A percentile compares a stretch with the other conserved stretches of the same genome.
Conservation (phyloP, 176 grass and related monocot species). For the Saccharum spontaneum region DNA sequence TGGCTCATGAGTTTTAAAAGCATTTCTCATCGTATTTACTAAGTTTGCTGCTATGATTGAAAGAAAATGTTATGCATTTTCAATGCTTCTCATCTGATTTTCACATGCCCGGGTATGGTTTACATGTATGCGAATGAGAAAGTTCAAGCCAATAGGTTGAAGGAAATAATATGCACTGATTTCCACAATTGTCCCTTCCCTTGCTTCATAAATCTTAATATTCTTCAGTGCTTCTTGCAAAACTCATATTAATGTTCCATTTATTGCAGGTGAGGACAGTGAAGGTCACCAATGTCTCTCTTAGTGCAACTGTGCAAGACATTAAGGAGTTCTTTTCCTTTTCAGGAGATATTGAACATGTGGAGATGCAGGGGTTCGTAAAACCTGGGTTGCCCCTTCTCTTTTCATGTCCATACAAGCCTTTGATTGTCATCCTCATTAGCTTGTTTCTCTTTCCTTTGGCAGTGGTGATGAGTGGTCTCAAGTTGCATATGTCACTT, state of each 20-base stretch:
- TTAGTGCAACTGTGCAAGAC: slow-evolving; percentile 77
- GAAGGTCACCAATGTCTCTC: slow-evolving; percentile 83
- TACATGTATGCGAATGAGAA: background rate
- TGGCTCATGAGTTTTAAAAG: background rate
- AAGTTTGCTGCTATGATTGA: slow-evolving; percentile 8
- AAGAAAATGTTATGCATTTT: background rate
- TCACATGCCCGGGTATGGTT: background rate
- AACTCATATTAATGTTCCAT: slow-evolving; percentile 1
- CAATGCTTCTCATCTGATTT: background rate
- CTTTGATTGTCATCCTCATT: slow-evolving; percentile 5
- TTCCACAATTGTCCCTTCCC: background rate
- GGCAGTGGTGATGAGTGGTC: slow-evolving; percentile 88
- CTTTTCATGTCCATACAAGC: background rate
- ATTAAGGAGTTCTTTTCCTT: slow-evolving; percentile 96
- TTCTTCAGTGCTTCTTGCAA: background rate
- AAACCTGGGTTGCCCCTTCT: background rate
- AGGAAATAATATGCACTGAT: background rate
- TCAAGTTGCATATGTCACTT: slow-evolving; percentile 97
- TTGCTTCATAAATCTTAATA: background rate
- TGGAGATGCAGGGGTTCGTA: slow-evolving; percentile 79
- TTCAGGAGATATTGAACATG: slow-evolving; percentile 90
- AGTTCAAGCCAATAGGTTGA: background rate
- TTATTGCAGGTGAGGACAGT: slow-evolving; percentile 71
- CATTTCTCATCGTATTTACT: background rate
- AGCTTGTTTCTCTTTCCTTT: background rate